Percentiles rank a stretch among this genome's conserved stretches.
Conservation (phyloP, 768 basidiomycete species). For the Nidularia pulvinata region DNA sequence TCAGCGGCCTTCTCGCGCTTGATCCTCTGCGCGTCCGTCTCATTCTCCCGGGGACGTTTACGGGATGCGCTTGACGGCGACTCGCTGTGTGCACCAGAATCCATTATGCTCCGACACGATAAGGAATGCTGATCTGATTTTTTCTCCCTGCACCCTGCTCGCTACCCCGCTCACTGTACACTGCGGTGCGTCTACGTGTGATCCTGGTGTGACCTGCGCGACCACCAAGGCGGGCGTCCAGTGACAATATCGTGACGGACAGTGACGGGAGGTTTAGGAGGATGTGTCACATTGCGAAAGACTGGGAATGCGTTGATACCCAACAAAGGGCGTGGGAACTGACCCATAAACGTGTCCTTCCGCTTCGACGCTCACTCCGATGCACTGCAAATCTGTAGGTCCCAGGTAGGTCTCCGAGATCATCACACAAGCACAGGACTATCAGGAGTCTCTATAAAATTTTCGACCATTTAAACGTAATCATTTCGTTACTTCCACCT, state of each 20-base stretch:
- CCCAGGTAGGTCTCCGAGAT: too few species aligned
- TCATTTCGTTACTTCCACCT: too few species aligned
- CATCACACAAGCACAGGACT: too few species aligned
- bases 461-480: too few species aligned
- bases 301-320: too few species aligned
- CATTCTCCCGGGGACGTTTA: slow-evolving; percentile 69
- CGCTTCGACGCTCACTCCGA: too few species aligned
- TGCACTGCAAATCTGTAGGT: too few species aligned
- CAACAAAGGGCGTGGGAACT: too few species aligned
- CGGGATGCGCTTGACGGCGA: slow-evolving; percentile 25
- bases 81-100: slow-evolving; percentile 19
- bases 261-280: slow-evolving; percentile 35
- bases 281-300: too few species aligned
- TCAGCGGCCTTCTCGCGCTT: slow-evolving; percentile 90
- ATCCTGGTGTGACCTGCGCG: slow-evolving; percentile 44
- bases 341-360: too few species aligned
- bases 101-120: slow-evolving; percentile 8
- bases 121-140: neutral
- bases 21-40: slow-evolving; percentile 68
- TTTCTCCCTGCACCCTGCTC: neutral
- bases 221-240: slow-evolving; percentile 29
- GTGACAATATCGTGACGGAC: slow-evolving; percentile 49
- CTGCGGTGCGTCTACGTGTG: slow-evolving; percentile 17
- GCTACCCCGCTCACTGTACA: slow-evolving; percentile 11
- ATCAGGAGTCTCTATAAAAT: too few species aligned